Conservation (phyloP, 2,329 filamentous ascomycete species). For the Cladobotryum mycophilum region DNA sequence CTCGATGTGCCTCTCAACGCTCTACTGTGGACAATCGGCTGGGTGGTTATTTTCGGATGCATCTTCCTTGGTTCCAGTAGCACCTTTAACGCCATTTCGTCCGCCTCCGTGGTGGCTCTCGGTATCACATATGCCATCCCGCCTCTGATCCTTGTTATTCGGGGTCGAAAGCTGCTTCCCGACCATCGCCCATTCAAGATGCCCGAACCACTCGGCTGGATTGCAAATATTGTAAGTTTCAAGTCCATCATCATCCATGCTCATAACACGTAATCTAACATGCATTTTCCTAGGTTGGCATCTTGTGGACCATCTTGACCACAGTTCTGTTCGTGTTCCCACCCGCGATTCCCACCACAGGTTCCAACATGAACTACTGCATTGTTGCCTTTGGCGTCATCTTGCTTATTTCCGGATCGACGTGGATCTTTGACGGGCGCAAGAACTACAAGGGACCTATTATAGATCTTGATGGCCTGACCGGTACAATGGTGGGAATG, state of each 20-base stretch:
- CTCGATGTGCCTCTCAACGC: slow-evolving; percentile 63
- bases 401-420: slow-evolving; percentile 35
- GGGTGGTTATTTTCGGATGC: slow-evolving; percentile 62
- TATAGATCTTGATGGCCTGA: slow-evolving; percentile 6
- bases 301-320: slow-evolving; percentile 62
- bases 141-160: slow-evolving; percentile 60
- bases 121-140: slow-evolving; percentile 72
- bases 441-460: slow-evolving; percentile 38
- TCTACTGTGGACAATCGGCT: slow-evolving; percentile 51
- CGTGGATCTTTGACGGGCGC: slow-evolving; percentile 44
- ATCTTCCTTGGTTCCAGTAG: slow-evolving; percentile 62
- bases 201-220: slow-evolving; percentile 30
- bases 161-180: slow-evolving; percentile 61
- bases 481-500: slow-evolving; percentile 4
- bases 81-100: slow-evolving; percentile 68
- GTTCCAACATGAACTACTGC: slow-evolving; percentile 61
- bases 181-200: slow-evolving; percentile 35
- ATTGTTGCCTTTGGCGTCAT: slow-evolving; percentile 44
- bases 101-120: slow-evolving; percentile 66
- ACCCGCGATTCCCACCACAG: slow-evolving; percentile 56
- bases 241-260: neutral
- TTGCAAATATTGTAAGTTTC: slow-evolving; percentile 22
- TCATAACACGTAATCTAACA: neutral
- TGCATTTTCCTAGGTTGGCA: slow-evolving; percentile 37
- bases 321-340: slow-evolving; percentile 72